A percentile compares a stretch with the other conserved stretches of the same genome.
These are phyloP conservation scores for Lentinula sp. DNA, from an alignment of 768 basidiomycete species.

Conservation along the genomic window DNA sequence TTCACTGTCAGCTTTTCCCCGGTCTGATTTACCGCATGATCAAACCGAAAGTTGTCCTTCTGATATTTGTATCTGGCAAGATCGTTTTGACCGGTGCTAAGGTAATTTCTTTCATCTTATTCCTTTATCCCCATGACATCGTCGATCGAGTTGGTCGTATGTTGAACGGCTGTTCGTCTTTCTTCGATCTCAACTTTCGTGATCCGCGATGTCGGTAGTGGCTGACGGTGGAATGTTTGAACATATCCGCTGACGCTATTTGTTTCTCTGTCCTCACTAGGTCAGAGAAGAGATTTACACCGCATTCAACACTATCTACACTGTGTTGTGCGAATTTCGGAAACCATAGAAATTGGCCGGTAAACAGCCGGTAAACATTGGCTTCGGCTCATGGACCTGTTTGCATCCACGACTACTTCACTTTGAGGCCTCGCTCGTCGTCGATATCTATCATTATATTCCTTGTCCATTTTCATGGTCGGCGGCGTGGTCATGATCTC, in stretches of 20 bases:
- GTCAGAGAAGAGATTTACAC: constrained; percentile 99
- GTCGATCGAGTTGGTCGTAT: neutral
- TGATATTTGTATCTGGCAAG: constrained; percentile 99
- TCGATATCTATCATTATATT: constrained; percentile 2
- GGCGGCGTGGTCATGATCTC: neutral
- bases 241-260: constrained; percentile 39
- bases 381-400: neutral
- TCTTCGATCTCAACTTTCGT: constrained; percentile 23
- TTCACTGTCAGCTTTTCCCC: constrained; percentile 77
- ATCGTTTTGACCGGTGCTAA: constrained; percentile 99
- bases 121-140: neutral
- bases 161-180: constrained; percentile 25
- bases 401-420: neutral
- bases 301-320: constrained; percentile 99
- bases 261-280: constrained; percentile 38
- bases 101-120: constrained; percentile 44
- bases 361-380: neutral
- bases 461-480: neutral
- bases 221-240: constrained; percentile 39
- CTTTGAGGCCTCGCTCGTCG: neutral
- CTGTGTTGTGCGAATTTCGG: constrained; percentile 92
- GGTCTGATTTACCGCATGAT: constrained; percentile 99
- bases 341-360: constrained; percentile 44
- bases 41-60: constrained; percentile 96
- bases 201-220: constrained; percentile 9